A percentile compares a stretch with the other conserved stretches of the same genome.
phyloP scores from a whole-genome alignment of 129 eudicot species.

The Helianthus annuus region HanXRQr2.0-SUNRISE NC_035433.2:136601713-136602212 shows the following conservation, averaged over 20 bases:
- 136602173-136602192: neutral
- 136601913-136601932: conserved; percentile 38
- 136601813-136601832: conserved; percentile 52
- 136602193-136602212: neutral
- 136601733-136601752: conserved; percentile 22
- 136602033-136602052: too few relatives aligned
- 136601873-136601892: conserved; percentile 55
- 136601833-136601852: conserved; percentile 55
- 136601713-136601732: conserved; percentile 27
- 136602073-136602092: neutral
- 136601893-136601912: conserved; percentile 44
- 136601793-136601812: conserved; percentile 36
- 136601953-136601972: too few relatives aligned
- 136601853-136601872: conserved; percentile 60
- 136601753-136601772: conserved; percentile 15
- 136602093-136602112: neutral
- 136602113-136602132: neutral
- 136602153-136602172: conserved; percentile 3
- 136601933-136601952: neutral
- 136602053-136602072: neutral
- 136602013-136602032: too few relatives aligned
- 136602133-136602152: neutral
- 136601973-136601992: too few relatives aligned
- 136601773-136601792: conserved; percentile 47
- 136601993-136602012: too few relatives aligned